Base-by-base conservation (phyloP, 345 rosid genomes). In the Garcia nutans region DNA sequence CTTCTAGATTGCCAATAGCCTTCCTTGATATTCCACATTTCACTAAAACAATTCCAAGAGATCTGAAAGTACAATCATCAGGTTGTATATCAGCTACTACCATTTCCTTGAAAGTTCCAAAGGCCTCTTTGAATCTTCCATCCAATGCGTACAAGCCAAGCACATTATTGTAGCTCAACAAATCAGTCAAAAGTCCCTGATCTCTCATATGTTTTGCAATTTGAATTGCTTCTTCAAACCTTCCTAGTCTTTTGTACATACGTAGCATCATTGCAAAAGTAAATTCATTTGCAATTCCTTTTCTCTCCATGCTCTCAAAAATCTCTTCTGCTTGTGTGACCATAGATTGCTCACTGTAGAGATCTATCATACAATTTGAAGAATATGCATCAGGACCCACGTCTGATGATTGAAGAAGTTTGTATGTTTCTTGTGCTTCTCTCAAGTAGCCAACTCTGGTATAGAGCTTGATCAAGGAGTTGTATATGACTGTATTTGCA, bases 311-410 rank as follows among this genome's bases (percentile, higher is more conserved):
- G 75, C 77, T 74, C 50, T 85, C 74, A 63, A 96, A 93, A 65
- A 91, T 77, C n/a, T 76, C 84, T 82, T 88, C 88, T 0, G 92
- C 94, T 83, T 87, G 87, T 77, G 79, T 82, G 73, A 89, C 90
- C 96, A 90, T 89, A 44, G 92, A 85, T 67, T 87, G 84, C 76
- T 90, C 88, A 20, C 89, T 79, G 83, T 93, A 96, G 68, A 93
- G 91, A 72, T 92, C 92, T 78, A 91, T 88, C 96, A 96, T 89
- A 78, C 98, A 96, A 74, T 93, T 86, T 24, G 93, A 96, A 22
- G 90, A 81, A 74, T 86, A 91, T 54, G 77, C 82, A 75, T 89
- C 93, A n/a, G 88, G 89, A 65, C 79, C 81, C 47, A 26, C 22
- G 42, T 79, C 79, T 16, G 83, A 82, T 56, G 75, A 79, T 59